A percentile compares a stretch with the other conserved stretches of the same genome.
Evolutionary conservation across 176 grass and related monocot genomes (phyloP).

Genomic region (Neostapfia colusana): DNA sequence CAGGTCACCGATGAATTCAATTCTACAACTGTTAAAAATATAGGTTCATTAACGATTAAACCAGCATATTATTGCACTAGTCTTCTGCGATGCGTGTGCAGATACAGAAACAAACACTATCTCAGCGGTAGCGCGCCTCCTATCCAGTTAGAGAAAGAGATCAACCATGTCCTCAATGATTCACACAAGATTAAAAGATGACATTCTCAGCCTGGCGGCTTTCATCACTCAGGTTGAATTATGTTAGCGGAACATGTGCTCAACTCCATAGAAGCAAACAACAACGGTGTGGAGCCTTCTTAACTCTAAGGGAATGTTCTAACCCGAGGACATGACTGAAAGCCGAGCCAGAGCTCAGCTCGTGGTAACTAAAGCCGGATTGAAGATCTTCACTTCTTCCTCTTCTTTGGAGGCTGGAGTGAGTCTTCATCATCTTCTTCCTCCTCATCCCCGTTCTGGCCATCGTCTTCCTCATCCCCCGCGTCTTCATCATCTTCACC

Average conservation of each 20-base stretch:
- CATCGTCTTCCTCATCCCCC: slow-evolving; percentile 45
- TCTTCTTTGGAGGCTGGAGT: slow-evolving; percentile 79
- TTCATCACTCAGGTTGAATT: slow-evolving; percentile 52
- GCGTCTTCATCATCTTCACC: slow-evolving; percentile 37
- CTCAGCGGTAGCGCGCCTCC: too few relatives aligned
- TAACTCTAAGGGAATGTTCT: slow-evolving; percentile 42
- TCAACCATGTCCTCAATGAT: neutral
- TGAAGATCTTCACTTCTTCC: slow-evolving; percentile 70
- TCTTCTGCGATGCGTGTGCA: too few relatives aligned
- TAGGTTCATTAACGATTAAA: too few relatives aligned
- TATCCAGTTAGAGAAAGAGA: too few relatives aligned
- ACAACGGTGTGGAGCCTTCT: slow-evolving; percentile 34
- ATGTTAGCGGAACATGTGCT: slow-evolving; percentile 61
- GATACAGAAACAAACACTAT: too few relatives aligned
- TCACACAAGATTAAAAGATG: neutral
- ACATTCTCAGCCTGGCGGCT: slow-evolving; percentile 18
- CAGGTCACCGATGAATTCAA: too few relatives aligned
- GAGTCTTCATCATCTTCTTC: slow-evolving; percentile 52
- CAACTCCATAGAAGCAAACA: slow-evolving; percentile 49
- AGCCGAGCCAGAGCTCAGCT: slow-evolving; percentile 28
- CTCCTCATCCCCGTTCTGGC: slow-evolving; percentile 47
- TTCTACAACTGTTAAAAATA: too few relatives aligned
- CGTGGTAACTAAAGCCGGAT: neutral
- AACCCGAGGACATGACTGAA: slow-evolving; percentile 30
- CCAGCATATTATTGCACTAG: too few relatives aligned